These are phyloP conservation scores for Pichia sp. DNA, from an alignment of 1,139 yeast genomes.

Conservation along the genomic window DNA sequence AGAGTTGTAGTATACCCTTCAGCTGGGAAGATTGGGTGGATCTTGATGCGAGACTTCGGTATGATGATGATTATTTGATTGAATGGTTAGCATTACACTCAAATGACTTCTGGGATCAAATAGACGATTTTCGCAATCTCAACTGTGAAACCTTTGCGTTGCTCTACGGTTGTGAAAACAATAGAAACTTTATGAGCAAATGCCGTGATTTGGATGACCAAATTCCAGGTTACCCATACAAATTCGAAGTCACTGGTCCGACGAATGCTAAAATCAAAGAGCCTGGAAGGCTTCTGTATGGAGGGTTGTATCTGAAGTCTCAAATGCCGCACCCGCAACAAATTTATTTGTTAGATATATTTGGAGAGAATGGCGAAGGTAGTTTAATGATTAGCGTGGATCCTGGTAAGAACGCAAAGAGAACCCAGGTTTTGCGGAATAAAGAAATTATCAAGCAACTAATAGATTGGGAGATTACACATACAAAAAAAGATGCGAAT, in stretches of 20 bases:
- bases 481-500: constrained; percentile 6
- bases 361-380: constrained; percentile 21
- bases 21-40: constrained; percentile 33
- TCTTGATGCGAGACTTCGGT: constrained; percentile 22
- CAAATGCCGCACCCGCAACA: constrained; percentile 28
- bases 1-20: constrained; percentile 25
- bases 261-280: constrained; percentile 21
- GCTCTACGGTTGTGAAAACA: constrained; percentile 21
- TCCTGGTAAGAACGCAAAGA: constrained; percentile 12
- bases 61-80: constrained; percentile 18
- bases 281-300: constrained; percentile 27
- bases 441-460: constrained; percentile 15
- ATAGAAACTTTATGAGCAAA: constrained; percentile 11
- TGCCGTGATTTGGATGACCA: constrained; percentile 17
- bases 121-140: constrained; percentile 14
- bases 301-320: constrained; percentile 28
- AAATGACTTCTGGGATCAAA: constrained; percentile 5
- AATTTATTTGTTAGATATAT: constrained; percentile 28
- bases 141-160: constrained; percentile 22
- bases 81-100: constrained; percentile 20
- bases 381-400: constrained; percentile 23
- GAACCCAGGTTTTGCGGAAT: constrained; percentile 5
- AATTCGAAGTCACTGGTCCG: constrained; percentile 20
- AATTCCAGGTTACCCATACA: constrained; percentile 18
- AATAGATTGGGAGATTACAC: constrained; percentile 16